Conservation (phyloP, 2,329 filamentous ascomycete genomes). For the Stemphylium lycopersici region DNA sequence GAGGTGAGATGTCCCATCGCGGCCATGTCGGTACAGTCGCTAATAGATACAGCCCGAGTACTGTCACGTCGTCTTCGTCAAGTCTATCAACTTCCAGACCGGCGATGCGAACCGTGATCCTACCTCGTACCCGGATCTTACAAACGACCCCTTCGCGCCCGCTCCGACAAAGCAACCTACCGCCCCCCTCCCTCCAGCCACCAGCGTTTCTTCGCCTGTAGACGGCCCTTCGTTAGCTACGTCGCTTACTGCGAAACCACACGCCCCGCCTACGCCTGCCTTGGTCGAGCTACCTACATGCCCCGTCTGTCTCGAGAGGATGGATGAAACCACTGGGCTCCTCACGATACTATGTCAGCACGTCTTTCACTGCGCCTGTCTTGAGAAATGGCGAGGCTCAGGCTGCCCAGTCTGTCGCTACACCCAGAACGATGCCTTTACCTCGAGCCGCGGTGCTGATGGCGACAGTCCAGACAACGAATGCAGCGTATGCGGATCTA, state of each 20-base stretch:
- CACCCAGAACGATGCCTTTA: constrained; percentile 66
- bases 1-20: constrained; percentile 64
- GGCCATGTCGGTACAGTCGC: neutral
- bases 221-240: constrained; percentile 46
- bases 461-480: constrained; percentile 65
- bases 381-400: constrained; percentile 93
- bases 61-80: constrained; percentile 94
- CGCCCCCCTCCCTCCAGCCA: constrained; percentile 41
- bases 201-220: constrained; percentile 41
- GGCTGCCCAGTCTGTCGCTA: constrained; percentile 96
- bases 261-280: constrained; percentile 78
- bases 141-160: constrained; percentile 68
- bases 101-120: constrained; percentile 55
- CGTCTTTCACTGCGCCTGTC: constrained; percentile 94
- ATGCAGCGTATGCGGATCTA: constrained; percentile 80
- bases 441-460: constrained; percentile 38
- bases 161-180: constrained; percentile 52
- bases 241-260: constrained; percentile 64
- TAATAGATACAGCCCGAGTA: constrained; percentile 72
- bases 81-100: constrained; percentile 83
- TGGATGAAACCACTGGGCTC: constrained; percentile 96
- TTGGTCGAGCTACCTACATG: constrained; percentile 93
- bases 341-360: constrained; percentile 97
- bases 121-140: constrained; percentile 65
- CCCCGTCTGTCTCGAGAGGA: constrained; percentile 93